Percentiles rank a stretch among this genome's conserved stretches.
These are phyloP conservation scores for Aspergillus panamensis DNA, from an alignment of 495 filamentous ascomycete species.

Conservation along the genomic window DNA sequence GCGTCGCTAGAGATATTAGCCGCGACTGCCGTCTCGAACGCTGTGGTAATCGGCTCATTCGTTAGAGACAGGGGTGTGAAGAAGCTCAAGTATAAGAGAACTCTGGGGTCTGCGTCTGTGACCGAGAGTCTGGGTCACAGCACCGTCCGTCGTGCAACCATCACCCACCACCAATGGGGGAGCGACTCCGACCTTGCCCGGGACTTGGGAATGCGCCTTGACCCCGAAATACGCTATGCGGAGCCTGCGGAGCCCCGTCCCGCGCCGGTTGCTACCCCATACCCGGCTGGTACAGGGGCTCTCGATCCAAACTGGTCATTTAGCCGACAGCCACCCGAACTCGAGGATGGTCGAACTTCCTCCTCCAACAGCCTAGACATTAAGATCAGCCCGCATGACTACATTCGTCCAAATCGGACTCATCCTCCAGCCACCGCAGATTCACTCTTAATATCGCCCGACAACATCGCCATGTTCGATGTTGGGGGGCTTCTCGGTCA, in stretches of 20 bases:
- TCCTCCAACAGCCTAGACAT: conserved; percentile 33
- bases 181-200: conserved; percentile 77
- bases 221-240: conserved; percentile 53
- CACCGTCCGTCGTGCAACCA: conserved; percentile 45
- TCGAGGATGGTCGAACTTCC: conserved; percentile 31
- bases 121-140: conserved; percentile 51
- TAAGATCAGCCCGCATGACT: conserved; percentile 38
- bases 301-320: conserved; percentile 37
- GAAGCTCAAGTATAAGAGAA: conserved; percentile 65
- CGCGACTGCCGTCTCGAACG: conserved; percentile 72
- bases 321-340: conserved; percentile 14
- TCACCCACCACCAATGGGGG: conserved; percentile 67
- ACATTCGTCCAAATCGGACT: conserved; percentile 32
- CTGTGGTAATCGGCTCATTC: conserved; percentile 75
- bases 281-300: conserved; percentile 27
- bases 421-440: conserved; percentile 17
- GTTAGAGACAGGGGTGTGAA: conserved; percentile 75
- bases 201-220: conserved; percentile 64
- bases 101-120: conserved; percentile 51
- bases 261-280: conserved; percentile 34
- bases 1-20: conserved; percentile 77
- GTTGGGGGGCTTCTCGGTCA: conserved; percentile 61
- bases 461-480: conserved; percentile 61
- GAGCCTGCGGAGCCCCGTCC: conserved; percentile 35
- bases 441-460: neutral